A percentile compares a stretch with the other conserved stretches of the same genome.
Conservation (phyloP, 2,329 filamentous ascomycete genomes). For the Phaeosphaeria sp. region DNA sequence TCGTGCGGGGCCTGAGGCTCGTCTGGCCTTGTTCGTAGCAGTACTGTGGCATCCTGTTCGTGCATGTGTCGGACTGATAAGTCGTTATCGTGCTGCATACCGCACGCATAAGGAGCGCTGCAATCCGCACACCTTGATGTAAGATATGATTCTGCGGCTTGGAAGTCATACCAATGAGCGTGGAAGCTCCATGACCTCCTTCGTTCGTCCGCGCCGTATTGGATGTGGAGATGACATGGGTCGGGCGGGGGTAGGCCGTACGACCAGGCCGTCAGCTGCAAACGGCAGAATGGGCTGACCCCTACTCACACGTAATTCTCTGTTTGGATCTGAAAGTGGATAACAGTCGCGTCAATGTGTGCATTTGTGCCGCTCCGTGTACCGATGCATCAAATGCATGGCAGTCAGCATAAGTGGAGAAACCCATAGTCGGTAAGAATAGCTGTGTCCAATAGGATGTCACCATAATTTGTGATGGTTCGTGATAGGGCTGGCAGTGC, state of each 20-base stretch:
- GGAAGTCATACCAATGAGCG: neutral
- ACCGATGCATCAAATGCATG: neutral
- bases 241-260: neutral
- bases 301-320: neutral
- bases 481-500: neutral
- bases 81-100: no score
- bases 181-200: neutral
- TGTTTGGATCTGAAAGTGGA: neutral
- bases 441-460: neutral
- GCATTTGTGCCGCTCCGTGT: neutral
- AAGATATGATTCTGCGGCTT: no score
- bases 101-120: no score
- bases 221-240: neutral
- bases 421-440: neutral
- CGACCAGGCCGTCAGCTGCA: neutral
- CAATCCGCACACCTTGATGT: no score
- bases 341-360: neutral
- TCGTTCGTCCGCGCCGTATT: neutral
- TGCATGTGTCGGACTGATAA: no score
- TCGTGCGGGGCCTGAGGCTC: neutral
- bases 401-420: neutral
- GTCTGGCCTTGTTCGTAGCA: no score
- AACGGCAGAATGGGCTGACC: neutral
- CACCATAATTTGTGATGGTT: neutral
- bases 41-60: no score